Evolutionary conservation across 805 yeast species (phyloP).

Genomic region (Candida loeiensis): DNA sequence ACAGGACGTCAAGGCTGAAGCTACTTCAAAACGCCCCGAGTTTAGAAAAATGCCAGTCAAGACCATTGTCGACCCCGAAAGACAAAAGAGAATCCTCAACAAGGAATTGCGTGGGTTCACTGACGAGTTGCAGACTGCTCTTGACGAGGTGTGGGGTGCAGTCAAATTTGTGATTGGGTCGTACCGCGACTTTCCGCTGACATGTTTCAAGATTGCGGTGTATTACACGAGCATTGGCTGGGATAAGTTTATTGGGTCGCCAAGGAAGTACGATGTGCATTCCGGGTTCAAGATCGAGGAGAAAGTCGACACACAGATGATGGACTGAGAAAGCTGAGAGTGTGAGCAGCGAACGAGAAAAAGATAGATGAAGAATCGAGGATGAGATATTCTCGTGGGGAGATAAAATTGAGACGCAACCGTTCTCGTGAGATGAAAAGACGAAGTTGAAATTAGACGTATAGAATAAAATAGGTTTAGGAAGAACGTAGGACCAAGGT

Average conservation of each 20-base stretch:
- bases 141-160: constrained; percentile 54
- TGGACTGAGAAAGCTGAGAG: no score
- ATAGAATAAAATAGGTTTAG: no score
- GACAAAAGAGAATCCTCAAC: constrained; percentile 1
- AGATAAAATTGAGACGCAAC: no score
- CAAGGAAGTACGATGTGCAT: constrained; percentile 9
- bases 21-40: constrained; percentile 1
- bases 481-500: no score
- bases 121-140: constrained; percentile 50
- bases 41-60: constrained; percentile 9
- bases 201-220: constrained; percentile 49
- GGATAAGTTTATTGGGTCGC: constrained; percentile 72
- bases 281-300: constrained; percentile 8
- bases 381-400: no score
- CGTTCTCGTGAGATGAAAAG: no score
- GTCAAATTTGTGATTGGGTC: constrained; percentile 60
- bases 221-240: constrained; percentile 55
- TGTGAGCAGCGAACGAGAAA: no score
- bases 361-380: no score
- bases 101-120: constrained; percentile 13
- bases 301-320: no score
- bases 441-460: no score
- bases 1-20: not conserved
- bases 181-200: constrained; percentile 67
- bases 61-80: constrained; percentile 7